Evolutionary conservation across 2,329 filamentous ascomycete genomes (phyloP).

Genomic region (Colletotrichum sansevieriae): DNA sequence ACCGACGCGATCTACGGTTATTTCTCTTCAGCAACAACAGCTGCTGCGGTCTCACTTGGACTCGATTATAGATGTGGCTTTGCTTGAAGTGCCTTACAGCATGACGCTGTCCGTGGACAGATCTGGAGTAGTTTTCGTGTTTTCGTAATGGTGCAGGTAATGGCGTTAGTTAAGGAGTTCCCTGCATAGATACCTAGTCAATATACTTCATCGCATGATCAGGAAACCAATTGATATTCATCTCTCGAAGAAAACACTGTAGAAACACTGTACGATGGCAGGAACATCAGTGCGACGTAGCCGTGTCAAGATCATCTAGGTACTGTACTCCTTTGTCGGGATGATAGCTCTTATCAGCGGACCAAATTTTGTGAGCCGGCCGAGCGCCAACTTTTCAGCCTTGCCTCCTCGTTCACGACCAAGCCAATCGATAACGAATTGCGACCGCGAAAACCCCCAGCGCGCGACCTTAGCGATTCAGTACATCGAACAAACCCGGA

Average conservation of each 20-base stretch:
- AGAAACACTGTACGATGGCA: not conserved
- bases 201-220: slow-evolving; percentile 15
- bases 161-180: slow-evolving; percentile 19
- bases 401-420: slow-evolving; percentile 21
- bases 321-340: slow-evolving; percentile 7
- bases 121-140: slow-evolving; percentile 90
- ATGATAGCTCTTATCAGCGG: slow-evolving; percentile 36
- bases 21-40: slow-evolving; percentile 88
- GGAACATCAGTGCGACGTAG: too few species aligned
- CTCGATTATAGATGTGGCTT: slow-evolving; percentile 86
- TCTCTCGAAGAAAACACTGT: not conserved
- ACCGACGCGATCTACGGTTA: slow-evolving; percentile 82
- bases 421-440: slow-evolving; percentile 26
- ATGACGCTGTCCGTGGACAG: slow-evolving; percentile 95
- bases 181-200: slow-evolving; percentile 30
- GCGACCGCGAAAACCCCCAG: slow-evolving; percentile 1
- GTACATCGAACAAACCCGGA: not conserved
- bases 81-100: slow-evolving; percentile 89
- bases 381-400: slow-evolving; percentile 42
- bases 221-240: not conserved
- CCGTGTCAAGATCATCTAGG: not conserved
- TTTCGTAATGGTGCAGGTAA: slow-evolving; percentile 47
- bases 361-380: slow-evolving; percentile 40
- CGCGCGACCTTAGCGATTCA: not conserved
- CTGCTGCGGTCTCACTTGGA: slow-evolving; percentile 89